Evolutionary conservation across 108 stramenopile species (phyloP).

Genomic region (Seminavis robusta): DNA sequence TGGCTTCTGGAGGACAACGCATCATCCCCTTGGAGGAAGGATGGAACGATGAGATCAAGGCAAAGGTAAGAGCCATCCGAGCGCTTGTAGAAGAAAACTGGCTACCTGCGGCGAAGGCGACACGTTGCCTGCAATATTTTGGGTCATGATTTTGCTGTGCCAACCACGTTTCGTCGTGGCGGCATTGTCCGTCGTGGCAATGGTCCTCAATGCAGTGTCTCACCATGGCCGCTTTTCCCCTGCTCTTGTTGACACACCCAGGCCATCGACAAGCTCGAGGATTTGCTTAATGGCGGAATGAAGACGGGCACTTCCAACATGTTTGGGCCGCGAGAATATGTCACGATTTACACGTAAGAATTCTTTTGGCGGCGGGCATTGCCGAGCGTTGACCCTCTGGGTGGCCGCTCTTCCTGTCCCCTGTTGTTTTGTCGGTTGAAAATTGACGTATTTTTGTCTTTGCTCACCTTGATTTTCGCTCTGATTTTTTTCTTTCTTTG

Average conservation of each 20-base stretch:
- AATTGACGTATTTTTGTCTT: neutral
- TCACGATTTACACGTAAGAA: slow-evolving; percentile 87
- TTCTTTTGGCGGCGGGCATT: neutral
- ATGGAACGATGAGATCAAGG: slow-evolving; percentile 93
- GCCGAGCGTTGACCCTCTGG: neutral
- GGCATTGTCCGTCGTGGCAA: neutral
- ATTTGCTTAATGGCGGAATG: slow-evolving; percentile 84
- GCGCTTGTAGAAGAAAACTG: neutral
- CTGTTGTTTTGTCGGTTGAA: neutral
- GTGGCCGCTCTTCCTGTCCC: neutral
- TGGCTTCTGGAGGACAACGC: too few species aligned
- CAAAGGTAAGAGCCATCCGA: slow-evolving; percentile 66
- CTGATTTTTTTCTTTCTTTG: neutral
- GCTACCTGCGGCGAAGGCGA: neutral
- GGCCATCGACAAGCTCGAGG: slow-evolving; percentile 90
- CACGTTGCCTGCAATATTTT: neutral
- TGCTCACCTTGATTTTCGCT: slow-evolving; percentile 7
- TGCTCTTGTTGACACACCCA: slow-evolving; percentile 11
- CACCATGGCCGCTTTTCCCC: neutral
- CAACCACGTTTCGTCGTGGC: neutral
- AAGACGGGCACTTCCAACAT: slow-evolving; percentile 57
- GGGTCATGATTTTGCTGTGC: neutral
- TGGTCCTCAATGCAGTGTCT: neutral
- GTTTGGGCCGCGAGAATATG: slow-evolving; percentile 93
- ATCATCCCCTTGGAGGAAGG: slow-evolving; percentile 88